Base-by-base conservation (phyloP, 2,329 filamentous ascomycete genomes). In the Aureobasidium melanogenum region DNA sequence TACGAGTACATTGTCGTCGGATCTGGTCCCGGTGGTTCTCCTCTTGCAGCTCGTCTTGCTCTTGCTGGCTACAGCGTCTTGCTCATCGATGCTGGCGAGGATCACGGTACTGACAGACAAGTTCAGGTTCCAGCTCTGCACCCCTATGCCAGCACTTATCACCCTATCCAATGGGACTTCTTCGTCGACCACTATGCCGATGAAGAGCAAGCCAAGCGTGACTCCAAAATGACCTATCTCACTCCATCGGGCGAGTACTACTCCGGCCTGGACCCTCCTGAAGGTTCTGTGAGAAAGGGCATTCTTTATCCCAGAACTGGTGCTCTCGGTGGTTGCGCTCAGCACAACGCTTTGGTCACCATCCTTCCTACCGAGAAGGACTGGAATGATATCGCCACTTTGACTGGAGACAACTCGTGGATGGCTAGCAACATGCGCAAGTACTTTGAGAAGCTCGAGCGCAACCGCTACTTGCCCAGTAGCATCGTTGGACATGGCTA, bases 1-100 rank as follows among this genome's bases (percentile, higher is more conserved):
- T 87, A 87, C 67, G 84, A 87, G 63, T 87, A 84, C 71, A 75
- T 87, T 30, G 78, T 87, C 10, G 82, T 86, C 39, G 84, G 84
- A 12, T 83, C 81, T 7, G 83, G 84, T 3, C 76, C 83, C 7
- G 83, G 83, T 14, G 84, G 83, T 50, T 82, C 80, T 17, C 82
- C 83, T 8, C 70, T 86, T 5, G 82, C 83, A 14, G 80, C 81
- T 26, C 78, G 82, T 44, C 78, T 87, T 30, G 84, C 84, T n/a
- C 73, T 81, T 55, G 80, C 81, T 36, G 84, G 84, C 43, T 78
- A 82, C 72, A 81, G 78, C 65, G 82, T 82, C 1, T 79, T 86
- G n/a, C 77, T 87, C 3, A 79, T 86, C 34, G 83, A 85, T 66
- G 82, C 82, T 26, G 82, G 82, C 55, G 81, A 83, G 63, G 83